Percentiles rank a stretch among this genome's conserved stretches.
Conservation (phyloP, 768 basidiomycete species). For the Nidularia sp. region DNA sequence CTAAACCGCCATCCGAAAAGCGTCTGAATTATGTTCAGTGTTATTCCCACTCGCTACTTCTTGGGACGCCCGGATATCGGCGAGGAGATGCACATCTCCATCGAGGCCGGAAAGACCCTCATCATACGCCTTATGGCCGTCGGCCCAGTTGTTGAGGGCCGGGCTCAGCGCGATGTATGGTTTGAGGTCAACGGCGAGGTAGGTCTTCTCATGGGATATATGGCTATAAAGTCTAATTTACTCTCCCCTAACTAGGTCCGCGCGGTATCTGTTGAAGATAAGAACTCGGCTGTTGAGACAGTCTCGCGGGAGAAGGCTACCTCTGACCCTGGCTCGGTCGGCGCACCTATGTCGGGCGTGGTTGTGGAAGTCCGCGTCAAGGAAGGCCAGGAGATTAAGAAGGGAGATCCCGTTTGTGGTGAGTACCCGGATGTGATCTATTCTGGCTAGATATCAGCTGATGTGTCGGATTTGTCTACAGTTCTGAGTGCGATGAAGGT, state of each 20-base stretch:
- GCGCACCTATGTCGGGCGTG: constrained; percentile 96
- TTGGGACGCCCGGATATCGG: constrained; percentile 85
- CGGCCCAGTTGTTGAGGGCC: constrained; percentile 88
- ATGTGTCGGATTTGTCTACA: constrained; percentile 25
- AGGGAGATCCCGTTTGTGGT: constrained; percentile 94
- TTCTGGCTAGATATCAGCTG: neutral
- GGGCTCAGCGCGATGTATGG: constrained; percentile 94
- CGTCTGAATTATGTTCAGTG: constrained; percentile 39
- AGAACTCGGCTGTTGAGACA: constrained; percentile 94
- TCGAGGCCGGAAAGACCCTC: constrained; percentile 95
- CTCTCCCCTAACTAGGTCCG: constrained; percentile 58
- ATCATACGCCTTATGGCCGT: constrained; percentile 95
- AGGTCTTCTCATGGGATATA: constrained; percentile 12
- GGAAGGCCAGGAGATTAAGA: constrained; percentile 97
- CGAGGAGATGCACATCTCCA: constrained; percentile 96
- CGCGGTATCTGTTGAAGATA: constrained; percentile 93
- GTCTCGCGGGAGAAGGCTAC: constrained; percentile 94
- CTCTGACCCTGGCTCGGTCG: constrained; percentile 92
- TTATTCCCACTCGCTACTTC: constrained; percentile 97
- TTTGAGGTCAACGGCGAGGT: constrained; percentile 98
- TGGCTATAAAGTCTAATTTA: constrained; percentile 7
- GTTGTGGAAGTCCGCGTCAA: constrained; percentile 98
- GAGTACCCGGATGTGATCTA: constrained; percentile 25
- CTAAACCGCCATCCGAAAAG: neutral
- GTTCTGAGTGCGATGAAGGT: constrained; percentile 98